Evolutionary conservation across 202 grass and related monocot species (phyloP).

Genomic region (Miscanthus sacchariflorus): DNA sequence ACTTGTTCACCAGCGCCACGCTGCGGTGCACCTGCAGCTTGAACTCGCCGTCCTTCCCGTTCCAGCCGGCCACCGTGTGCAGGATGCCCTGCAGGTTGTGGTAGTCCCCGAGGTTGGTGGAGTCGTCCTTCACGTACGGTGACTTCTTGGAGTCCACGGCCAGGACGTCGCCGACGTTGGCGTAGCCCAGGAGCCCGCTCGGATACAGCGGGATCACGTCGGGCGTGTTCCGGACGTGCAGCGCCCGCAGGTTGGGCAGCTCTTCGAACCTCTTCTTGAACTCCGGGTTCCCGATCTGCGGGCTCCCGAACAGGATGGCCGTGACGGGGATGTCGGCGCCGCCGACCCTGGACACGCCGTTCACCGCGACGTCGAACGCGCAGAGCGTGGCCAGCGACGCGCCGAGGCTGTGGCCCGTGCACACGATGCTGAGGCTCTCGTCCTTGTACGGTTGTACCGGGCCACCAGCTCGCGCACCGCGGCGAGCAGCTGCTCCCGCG

Average conservation of each 20-base stretch:
- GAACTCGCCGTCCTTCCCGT: constrained; percentile 68
- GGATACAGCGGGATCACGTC: constrained; percentile 87
- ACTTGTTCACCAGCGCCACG: constrained; percentile 92
- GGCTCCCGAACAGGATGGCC: constrained; percentile 85
- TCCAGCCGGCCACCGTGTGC: constrained; percentile 81
- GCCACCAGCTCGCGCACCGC: constrained; percentile 67
- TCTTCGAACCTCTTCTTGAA: constrained; percentile 71
- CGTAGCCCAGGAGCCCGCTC: constrained; percentile 69
- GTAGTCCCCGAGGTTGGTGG: constrained; percentile 66
- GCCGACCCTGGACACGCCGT: constrained; percentile 53
- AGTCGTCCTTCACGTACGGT: constrained; percentile 68
- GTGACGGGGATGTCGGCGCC: constrained; percentile 60
- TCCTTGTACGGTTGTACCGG: constrained; percentile 57
- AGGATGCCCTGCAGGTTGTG: constrained; percentile 95
- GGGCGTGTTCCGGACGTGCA: constrained; percentile 76
- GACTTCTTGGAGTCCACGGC: constrained; percentile 70
- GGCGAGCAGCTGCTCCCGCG: constrained; percentile 71
- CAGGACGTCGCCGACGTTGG: constrained; percentile 60
- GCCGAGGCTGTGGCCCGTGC: constrained; percentile 87
- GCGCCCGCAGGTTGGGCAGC: constrained; percentile 63
- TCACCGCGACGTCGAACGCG: constrained; percentile 84
- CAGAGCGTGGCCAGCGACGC: constrained; percentile 72
- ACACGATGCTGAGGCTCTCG: constrained; percentile 79
- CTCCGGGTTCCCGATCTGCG: constrained; percentile 80
- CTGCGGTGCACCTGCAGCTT: constrained; percentile 76